Evolutionary conservation across 306 rosid genomes (phyloP).

Genomic region (Sechiopsis laciniata): DNA sequence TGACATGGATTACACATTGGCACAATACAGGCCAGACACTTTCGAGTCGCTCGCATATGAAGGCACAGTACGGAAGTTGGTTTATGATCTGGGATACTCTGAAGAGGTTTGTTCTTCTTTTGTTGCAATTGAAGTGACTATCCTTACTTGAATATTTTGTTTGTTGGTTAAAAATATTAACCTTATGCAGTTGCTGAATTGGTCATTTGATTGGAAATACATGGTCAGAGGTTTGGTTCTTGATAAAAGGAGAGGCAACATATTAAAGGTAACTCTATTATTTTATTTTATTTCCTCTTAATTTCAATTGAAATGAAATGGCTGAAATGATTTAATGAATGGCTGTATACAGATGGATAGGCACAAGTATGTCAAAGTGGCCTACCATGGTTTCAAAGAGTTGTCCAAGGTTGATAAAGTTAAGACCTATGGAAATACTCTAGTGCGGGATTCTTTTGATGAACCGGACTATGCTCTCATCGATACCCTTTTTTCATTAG

Average conservation of each 20-base stretch:
- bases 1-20: conserved; percentile 98
- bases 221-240: conserved; percentile 99
- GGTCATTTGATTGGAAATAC: conserved; percentile 89
- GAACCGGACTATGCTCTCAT: conserved; percentile 92
- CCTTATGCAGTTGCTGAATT: conserved; percentile 61
- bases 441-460: conserved; percentile 79
- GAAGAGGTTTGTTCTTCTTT: conserved; percentile 50
- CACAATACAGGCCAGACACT: conserved; percentile 97
- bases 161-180: conserved; percentile 26
- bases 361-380: conserved; percentile 97
- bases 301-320: too few species aligned
- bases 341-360: conserved; percentile 76
- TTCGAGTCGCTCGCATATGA: conserved; percentile 91
- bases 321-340: conserved; percentile 21
- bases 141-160: conserved; percentile 8
- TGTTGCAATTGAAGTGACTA: not conserved
- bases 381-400: conserved; percentile 92
- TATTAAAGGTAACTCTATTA: conserved; percentile 64
- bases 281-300: conserved; percentile 17
- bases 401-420: conserved; percentile 92
- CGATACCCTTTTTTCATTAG: conserved; percentile 91
- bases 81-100: conserved; percentile 78
- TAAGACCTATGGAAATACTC: conserved; percentile 76
- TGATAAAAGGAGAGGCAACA: conserved; percentile 94
- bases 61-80: conserved; percentile 86